Evolutionary conservation across 2,329 filamentous ascomycete genomes (phyloP).

Genomic region (Neopestalotiopsis clavispora): DNA sequence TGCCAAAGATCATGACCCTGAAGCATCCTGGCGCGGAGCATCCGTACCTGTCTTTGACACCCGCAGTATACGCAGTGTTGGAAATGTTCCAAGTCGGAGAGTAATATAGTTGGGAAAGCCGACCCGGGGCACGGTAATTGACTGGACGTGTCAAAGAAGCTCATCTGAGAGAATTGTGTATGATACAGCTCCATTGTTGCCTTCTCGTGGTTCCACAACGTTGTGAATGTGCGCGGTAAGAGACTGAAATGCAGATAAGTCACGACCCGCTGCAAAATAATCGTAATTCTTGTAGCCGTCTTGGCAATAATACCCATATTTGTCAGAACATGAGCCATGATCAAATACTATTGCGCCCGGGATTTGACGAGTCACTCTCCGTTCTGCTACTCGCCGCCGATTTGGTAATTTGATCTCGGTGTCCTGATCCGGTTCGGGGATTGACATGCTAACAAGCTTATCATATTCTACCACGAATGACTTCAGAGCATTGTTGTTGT

Average conservation of each 20-base stretch:
- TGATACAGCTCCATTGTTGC: too few species aligned
- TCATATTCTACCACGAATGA: background rate
- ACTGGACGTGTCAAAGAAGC: too few species aligned
- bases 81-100: too few species aligned
- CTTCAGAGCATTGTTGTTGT: background rate
- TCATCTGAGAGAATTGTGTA: too few species aligned
- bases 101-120: too few species aligned
- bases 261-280: background rate
- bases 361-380: background rate
- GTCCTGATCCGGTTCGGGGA: too few species aligned
- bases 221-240: background rate
- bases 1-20: too few species aligned
- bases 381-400: background rate
- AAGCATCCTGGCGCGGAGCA: too few species aligned
- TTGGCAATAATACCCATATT: background rate
- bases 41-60: too few species aligned
- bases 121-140: too few species aligned
- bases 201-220: too few species aligned
- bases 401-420: background rate
- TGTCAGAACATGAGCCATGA: background rate
- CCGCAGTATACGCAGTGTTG: too few species aligned
- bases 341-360: background rate
- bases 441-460: background rate
- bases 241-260: background rate
- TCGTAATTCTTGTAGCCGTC: background rate